Evolutionary conservation across 495 filamentous ascomycete genomes (phyloP), one percentile per base, ranked within the genome.

Genomic region (Neurospora sp.): DNA sequence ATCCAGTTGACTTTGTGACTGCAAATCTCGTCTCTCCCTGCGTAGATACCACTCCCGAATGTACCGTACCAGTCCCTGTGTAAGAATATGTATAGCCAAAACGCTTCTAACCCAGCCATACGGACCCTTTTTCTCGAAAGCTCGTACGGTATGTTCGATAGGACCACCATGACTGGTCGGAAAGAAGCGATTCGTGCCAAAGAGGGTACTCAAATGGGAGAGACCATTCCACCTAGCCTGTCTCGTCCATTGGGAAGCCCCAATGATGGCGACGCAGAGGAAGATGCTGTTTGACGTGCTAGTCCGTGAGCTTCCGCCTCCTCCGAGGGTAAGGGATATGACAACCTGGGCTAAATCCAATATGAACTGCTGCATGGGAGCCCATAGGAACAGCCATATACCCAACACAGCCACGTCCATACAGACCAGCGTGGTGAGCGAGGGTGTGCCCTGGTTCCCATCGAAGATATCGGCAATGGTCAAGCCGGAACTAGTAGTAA

Each of bases 341-440:
- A 98, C 94, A 48, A 94, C 94, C 81, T 98, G 94, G 45, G 96
- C 94, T n/a, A 98, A 85, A 77, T 98, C 96, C 78, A 98, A 85
- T 41, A 94, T 90, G 76, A 97, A 91, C 77, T 92, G 91, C 78
- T 97, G 94, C 74, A 93, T 88, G 72, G 93, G 92, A 2, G 89
- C 89, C 93, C 93, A 97, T 74, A 97, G 87, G 74, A 97, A 92
- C 53, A 98, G 86, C 92, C 94, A 99, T 69, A 96, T 84, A 44
- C 93, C 80, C 73, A 97, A 84, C 74, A 96, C 92, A 61, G 96
- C 85, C 20, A 89, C 84, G 80, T 98, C 94, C 80, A 94, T 90
- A 61, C 93, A 87, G 65, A 96, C 81, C 78, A 97, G 90, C 4
- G 93, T 95, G 17, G 90, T 89, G 72, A 96, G 79, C 7, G 94